Base-by-base conservation (phyloP, 345 rosid species). In the Erucastrum elatum region DNA sequence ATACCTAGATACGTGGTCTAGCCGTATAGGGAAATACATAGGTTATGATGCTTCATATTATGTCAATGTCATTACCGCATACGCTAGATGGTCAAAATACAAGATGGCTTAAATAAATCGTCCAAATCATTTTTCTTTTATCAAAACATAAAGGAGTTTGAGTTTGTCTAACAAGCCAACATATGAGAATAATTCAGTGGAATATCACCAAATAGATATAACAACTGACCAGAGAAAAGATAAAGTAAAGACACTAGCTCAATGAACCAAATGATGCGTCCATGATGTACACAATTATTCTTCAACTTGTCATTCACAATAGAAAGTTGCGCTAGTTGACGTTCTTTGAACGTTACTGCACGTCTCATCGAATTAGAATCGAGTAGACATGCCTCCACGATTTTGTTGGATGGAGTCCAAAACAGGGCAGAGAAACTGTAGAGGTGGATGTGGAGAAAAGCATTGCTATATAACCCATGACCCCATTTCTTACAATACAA, bases 401-500 rank as follows among this genome's bases (percentile, higher is more conserved):
- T 46, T 46, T 46, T 11, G 53, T 46, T 67, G 68, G 66, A 60
- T 31, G 8, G 30, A 29, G 30, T 29, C 30, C n/a, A 29, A 29
- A 29, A 29, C 30, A 29, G 30, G 30, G 30, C 3, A 29, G 30
- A 29, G 30, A 29, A n/a, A 30, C 31, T 33, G 41, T 35, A 35
- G 41, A 35, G 41, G 10, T 35, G 41, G 41, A 35, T 35, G 2
- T 35, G 0, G 41, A 35, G 2, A 2, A 39, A 39, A 39, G 46
- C 12, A 8, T 39, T 39, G 1, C 46, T 39, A 39, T 7, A 33
- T 4, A 39, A 39, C 46, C 46, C 46, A 39, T 37, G 41, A 37
- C 46, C 46, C 46, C 41, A 37, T 8, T 37, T 8, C 41, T 6
- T 25, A 76, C 27, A 49, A 69, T 51, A 6, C 71, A 71, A 77